Percentiles rank a stretch among this genome's conserved stretches.
phyloP scores from a whole-genome alignment of 2,329 filamentous ascomycete species.

The Macrophomina pseudophaseolina region DNA sequence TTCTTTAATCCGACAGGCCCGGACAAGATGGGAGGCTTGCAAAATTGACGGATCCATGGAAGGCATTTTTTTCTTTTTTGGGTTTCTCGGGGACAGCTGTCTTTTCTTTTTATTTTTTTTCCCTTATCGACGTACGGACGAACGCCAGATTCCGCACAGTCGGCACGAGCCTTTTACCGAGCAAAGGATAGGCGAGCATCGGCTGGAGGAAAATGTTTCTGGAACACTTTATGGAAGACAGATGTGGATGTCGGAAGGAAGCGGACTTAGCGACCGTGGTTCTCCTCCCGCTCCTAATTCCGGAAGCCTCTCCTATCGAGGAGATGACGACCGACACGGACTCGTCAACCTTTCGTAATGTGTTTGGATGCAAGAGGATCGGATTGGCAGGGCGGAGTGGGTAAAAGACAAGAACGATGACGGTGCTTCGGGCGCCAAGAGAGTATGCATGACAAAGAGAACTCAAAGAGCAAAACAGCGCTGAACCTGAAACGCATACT shows the following conservation, averaged over 20 bases:
- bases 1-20: too few species aligned
- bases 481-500: constrained; percentile 15
- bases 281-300: constrained; percentile 15
- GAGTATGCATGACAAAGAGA: neutral
- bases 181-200: neutral
- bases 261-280: neutral
- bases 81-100: too few species aligned
- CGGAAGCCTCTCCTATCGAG: constrained; percentile 15
- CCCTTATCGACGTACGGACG: neutral
- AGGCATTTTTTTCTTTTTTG: too few species aligned
- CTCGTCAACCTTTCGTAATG: neutral
- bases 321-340: constrained; percentile 18
- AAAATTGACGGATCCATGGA: too few species aligned
- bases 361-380: neutral
- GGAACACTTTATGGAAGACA: neutral
- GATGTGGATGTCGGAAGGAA: neutral
- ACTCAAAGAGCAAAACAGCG: neutral
- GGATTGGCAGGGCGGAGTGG: constrained; percentile 1
- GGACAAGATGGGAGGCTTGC: too few species aligned
- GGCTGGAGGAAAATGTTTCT: neutral
- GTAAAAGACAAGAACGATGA: neutral
- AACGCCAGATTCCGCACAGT: too few species aligned
- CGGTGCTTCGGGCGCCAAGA: constrained; percentile 3
- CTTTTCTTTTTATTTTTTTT: too few species aligned
- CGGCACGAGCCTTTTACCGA: neutral